A percentile compares a stretch with the other conserved stretches of the same genome.
Conservation (phyloP, 2,329 filamentous ascomycete species). For the Sclerotinia borealis region DNA sequence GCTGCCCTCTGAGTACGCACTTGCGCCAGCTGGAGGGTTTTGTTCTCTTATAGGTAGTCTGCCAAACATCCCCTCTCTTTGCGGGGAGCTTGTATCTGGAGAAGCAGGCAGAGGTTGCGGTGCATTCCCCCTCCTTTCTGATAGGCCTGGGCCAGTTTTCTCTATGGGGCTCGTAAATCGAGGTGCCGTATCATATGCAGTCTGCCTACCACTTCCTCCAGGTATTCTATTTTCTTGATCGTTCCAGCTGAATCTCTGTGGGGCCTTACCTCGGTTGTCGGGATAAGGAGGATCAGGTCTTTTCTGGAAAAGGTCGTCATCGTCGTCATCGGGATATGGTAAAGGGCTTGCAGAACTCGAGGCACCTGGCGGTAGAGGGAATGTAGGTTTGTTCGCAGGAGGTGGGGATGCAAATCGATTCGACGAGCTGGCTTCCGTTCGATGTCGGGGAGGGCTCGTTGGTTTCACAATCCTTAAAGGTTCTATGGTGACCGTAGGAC, state of each 20-base stretch:
- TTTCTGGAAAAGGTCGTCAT: conserved; percentile 35
- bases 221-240: conserved; percentile 19
- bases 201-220: conserved; percentile 18
- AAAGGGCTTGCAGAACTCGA: conserved; percentile 63
- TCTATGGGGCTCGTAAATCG: conserved; percentile 40
- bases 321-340: conserved; percentile 68
- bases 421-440: conserved; percentile 31
- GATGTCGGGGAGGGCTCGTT: conserved; percentile 52
- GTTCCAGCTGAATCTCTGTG: conserved; percentile 20
- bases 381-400: conserved; percentile 47
- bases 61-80: conserved; percentile 76
- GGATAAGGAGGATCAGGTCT: conserved; percentile 30
- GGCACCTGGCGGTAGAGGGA: conserved; percentile 61
- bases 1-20: conserved; percentile 23
- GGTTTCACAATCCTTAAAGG: conserved; percentile 82
- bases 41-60: conserved; percentile 36
- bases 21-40: conserved; percentile 16
- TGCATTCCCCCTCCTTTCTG: conserved; percentile 74
- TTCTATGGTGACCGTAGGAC: conserved; percentile 62
- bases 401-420: conserved; percentile 45
- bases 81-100: conserved; percentile 66
- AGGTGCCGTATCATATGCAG: conserved; percentile 32
- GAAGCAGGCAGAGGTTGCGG: conserved; percentile 81
- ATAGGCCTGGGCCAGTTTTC: conserved; percentile 58
- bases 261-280: conserved; percentile 25